phyloP scores from a whole-genome alignment of 2,329 filamentous ascomycete species.

The Fusarium illudens region DNA sequence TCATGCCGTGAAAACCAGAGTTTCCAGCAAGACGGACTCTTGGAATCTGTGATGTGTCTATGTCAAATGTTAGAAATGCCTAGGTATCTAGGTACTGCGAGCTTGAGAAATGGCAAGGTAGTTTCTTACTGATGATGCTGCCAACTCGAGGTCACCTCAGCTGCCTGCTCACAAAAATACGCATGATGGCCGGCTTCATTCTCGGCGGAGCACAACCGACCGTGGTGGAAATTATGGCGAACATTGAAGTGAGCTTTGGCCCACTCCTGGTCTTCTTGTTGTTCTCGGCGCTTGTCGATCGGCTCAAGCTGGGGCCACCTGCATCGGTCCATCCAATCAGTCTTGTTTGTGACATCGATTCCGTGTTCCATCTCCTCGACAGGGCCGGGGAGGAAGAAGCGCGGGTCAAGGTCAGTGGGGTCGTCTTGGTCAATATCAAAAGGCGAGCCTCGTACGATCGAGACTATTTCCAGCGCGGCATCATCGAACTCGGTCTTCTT shows the following conservation, averaged over 20 bases:
- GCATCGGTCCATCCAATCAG: background rate
- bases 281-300: background rate
- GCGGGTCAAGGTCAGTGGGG: slow-evolving; percentile 19
- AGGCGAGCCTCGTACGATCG: background rate
- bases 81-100: no score
- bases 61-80: background rate
- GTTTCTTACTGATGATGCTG: background rate
- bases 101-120: no score
- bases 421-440: slow-evolving; percentile 26
- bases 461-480: background rate
- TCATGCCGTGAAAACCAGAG: background rate
- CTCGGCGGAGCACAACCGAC: no score
- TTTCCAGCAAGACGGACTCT: background rate
- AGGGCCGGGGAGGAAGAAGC: slow-evolving; percentile 16
- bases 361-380: background rate
- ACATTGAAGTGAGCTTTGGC: background rate
- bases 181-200: no score
- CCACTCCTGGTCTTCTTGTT: background rate
- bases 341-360: background rate
- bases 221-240: no score
- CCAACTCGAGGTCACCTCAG: background rate
- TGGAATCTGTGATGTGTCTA: background rate
- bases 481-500: background rate
- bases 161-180: background rate
- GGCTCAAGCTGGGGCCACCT: background rate